Evolutionary conservation across 805 yeast species (phyloP).

Genomic region (Wickerhamiella kazuoi): DNA sequence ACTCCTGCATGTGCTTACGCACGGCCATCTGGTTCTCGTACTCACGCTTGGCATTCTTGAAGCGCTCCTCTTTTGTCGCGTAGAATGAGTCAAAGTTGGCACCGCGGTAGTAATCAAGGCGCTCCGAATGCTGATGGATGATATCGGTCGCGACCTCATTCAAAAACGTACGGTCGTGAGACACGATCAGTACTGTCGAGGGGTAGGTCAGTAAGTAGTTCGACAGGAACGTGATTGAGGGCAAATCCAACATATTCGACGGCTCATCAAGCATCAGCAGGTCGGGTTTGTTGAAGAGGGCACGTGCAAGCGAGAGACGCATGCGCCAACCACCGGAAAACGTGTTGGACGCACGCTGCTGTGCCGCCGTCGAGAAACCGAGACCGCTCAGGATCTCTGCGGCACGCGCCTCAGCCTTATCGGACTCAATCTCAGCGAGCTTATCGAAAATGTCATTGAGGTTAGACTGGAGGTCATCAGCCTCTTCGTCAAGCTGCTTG

Average conservation of each 20-base stretch:
- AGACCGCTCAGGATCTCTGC: constrained; percentile 84
- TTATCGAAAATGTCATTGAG: constrained; percentile 67
- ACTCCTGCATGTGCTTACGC: constrained; percentile 81
- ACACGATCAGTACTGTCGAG: constrained; percentile 83
- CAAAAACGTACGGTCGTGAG: constrained; percentile 93
- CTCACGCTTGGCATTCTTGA: constrained; percentile 82
- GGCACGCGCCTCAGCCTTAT: constrained; percentile 94
- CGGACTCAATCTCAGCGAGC: constrained; percentile 83
- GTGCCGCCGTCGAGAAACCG: constrained; percentile 84
- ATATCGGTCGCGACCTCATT: constrained; percentile 98
- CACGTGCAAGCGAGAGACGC: constrained; percentile 96
- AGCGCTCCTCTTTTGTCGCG: constrained; percentile 85
- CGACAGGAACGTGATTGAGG: constrained; percentile 86
- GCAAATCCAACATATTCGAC: constrained; percentile 99
- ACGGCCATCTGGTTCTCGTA: constrained; percentile 95
- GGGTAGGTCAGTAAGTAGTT: constrained; percentile 79
- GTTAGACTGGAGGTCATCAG: constrained; percentile 66
- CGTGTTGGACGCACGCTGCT: constrained; percentile 62
- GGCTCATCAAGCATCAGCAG: constrained; percentile 91
- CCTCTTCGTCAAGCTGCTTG: constrained; percentile 71
- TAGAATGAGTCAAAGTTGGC: constrained; percentile 87
- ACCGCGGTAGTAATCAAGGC: constrained; percentile 83
- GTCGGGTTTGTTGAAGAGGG: constrained; percentile 93
- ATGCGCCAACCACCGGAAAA: constrained; percentile 99
- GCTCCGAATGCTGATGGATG: constrained; percentile 92